Percentiles rank a stretch among this genome's conserved stretches.
These are phyloP conservation scores for Annulohypoxylon truncatum DNA, from an alignment of 2,329 filamentous ascomycete genomes.

Conservation along the genomic window DNA sequence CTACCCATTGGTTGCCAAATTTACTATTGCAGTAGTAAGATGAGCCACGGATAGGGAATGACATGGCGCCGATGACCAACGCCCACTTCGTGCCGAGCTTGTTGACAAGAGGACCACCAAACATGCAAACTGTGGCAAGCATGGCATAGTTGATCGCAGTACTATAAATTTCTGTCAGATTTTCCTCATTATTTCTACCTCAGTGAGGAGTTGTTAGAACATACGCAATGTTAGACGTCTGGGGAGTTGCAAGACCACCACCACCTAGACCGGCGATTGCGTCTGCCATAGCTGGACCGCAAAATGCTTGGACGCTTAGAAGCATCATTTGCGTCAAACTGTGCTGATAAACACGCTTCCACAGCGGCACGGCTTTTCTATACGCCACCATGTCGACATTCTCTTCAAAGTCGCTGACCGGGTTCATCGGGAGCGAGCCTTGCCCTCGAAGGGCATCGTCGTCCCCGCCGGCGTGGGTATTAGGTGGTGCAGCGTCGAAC, in stretches of 20 bases:
- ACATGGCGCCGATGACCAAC: slow-evolving; percentile 55
- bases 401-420: slow-evolving; percentile 30
- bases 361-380: slow-evolving; percentile 49
- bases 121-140: slow-evolving; percentile 53
- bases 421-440: slow-evolving; percentile 40
- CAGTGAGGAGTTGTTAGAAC: slow-evolving; percentile 27
- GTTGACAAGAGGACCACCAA: slow-evolving; percentile 59
- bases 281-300: slow-evolving; percentile 55
- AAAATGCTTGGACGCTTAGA: slow-evolving; percentile 59
- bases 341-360: slow-evolving; percentile 59
- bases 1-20: slow-evolving; percentile 60
- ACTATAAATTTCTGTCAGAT: slow-evolving; percentile 15
- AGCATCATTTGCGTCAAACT: slow-evolving; percentile 62
- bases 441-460: slow-evolving; percentile 41
- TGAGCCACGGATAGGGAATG: slow-evolving; percentile 59
- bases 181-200: background rate
- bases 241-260: slow-evolving; percentile 58
- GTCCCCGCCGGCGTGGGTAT: slow-evolving; percentile 43
- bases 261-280: slow-evolving; percentile 56
- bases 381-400: slow-evolving; percentile 54
- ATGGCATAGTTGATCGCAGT: slow-evolving; percentile 47
- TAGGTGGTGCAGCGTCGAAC: slow-evolving; percentile 44
- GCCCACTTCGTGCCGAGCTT: slow-evolving; percentile 61
- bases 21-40: slow-evolving; percentile 62
- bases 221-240: slow-evolving; percentile 56